These are phyloP conservation scores for Danielia oregonensis DNA, from an alignment of 805 yeast genomes.

Conservation along the genomic window DNA sequence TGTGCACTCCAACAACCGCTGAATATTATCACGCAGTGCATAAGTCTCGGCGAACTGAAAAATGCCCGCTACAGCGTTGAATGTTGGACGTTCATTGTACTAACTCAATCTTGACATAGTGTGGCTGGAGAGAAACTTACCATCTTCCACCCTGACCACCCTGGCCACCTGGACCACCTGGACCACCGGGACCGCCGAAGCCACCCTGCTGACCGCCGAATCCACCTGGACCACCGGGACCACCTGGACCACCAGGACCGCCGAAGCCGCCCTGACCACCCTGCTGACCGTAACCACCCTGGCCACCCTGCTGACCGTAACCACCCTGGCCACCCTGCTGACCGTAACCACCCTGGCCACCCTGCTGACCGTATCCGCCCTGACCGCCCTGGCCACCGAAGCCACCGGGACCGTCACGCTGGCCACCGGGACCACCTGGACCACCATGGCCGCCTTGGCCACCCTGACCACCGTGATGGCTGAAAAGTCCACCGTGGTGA, in stretches of 20 bases:
- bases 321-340: conserved; percentile 8
- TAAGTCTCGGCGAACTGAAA: too few relatives aligned
- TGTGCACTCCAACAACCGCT: too few relatives aligned
- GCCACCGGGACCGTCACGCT: conserved; percentile 3
- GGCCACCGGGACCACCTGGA: conserved; percentile 4
- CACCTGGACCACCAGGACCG: conserved; percentile 10
- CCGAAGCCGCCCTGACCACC: conserved; percentile 11
- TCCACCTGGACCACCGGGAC: conserved; percentile 7
- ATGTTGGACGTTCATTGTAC: too few relatives aligned
- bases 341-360: conserved; percentile 9
- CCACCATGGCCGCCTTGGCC: conserved; percentile 5
- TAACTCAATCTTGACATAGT: too few relatives aligned
- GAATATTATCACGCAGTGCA: too few relatives aligned
- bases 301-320: conserved; percentile 10
- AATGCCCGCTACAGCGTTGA: too few relatives aligned
- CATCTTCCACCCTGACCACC: conserved; percentile 5
- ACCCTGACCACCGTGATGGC: conserved; percentile 6
- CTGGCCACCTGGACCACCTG: conserved; percentile 3
- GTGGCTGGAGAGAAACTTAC: too few relatives aligned
- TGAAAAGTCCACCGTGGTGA: conserved; percentile 2
- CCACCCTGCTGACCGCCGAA: conserved; percentile 8
- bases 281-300: conserved; percentile 10
- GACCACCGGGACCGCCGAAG: conserved; percentile 2
- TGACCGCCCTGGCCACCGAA: conserved; percentile 8
- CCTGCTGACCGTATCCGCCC: conserved; percentile 6